Evolutionary conservation across 805 yeast species (phyloP).

Genomic region (Starmerella bombi): DNA sequence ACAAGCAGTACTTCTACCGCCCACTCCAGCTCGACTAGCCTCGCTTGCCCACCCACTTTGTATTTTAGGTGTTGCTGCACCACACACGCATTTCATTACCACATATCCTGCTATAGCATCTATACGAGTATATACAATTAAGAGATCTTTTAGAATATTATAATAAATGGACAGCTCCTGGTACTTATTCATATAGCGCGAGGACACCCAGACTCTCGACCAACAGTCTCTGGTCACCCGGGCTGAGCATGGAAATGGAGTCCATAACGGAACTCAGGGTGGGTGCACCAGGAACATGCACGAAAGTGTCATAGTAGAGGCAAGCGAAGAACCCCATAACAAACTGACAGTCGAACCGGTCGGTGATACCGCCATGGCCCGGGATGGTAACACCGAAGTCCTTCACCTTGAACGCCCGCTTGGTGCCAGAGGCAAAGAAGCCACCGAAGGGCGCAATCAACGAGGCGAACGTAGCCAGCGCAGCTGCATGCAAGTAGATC

Average conservation of each 20-base stretch:
- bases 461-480: constrained; percentile 87
- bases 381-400: constrained; percentile 98
- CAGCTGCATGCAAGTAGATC: constrained; percentile 75
- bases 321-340: constrained; percentile 93
- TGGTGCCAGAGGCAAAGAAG: constrained; percentile 93
- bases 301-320: constrained; percentile 83
- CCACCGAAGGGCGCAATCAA: constrained; percentile 98
- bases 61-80: neutral
- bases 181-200: neutral
- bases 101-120: no score
- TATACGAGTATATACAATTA: no score
- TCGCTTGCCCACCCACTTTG: no score
- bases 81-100: neutral
- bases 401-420: constrained; percentile 89
- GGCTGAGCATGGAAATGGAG: constrained; percentile 32
- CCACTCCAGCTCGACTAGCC: constrained; percentile 14
- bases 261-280: constrained; percentile 60
- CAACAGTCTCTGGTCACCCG: constrained; percentile 10
- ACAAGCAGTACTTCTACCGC: constrained; percentile 73
- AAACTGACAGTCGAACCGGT: constrained; percentile 94
- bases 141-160: no score
- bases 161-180: no score
- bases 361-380: constrained; percentile 97
- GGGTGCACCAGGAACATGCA: constrained; percentile 45
- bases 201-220: neutral